A percentile compares a stretch with the other conserved stretches of the same genome.
Evolutionary conservation across 306 rosid genomes (phyloP).

Genomic region (Trichosanthes truncata): DNA sequence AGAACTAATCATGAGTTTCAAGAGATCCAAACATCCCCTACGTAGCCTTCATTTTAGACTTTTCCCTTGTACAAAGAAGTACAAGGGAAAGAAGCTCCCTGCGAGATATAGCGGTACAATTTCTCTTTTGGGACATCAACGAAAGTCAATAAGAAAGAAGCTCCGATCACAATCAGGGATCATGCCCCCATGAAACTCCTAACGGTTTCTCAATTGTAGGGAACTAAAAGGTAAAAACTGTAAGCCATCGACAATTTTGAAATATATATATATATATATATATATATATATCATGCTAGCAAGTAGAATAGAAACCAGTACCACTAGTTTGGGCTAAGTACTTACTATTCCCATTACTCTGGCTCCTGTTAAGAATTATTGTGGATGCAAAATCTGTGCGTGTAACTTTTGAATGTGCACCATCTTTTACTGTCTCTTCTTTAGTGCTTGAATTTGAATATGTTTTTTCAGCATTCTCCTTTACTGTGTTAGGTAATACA

Average conservation of each 20-base stretch:
- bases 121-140: neutral
- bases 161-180: neutral
- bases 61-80: neutral
- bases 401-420: neutral
- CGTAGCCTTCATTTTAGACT: neutral
- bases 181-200: neutral
- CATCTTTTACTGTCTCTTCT: neutral
- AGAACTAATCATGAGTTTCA: neutral
- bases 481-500: neutral
- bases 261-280: neutral
- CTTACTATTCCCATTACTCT: constrained; percentile 1
- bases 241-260: neutral
- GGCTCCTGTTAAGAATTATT: neutral
- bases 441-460: constrained; percentile 8
- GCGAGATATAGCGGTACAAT: neutral
- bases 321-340: neutral
- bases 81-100: no score
- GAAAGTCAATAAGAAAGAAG: neutral
- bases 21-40: neutral
- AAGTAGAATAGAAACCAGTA: neutral
- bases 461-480: neutral
- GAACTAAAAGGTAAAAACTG: neutral
- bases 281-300: neutral
- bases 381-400: neutral
- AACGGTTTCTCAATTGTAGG: neutral